A percentile compares a stretch with the other conserved stretches of the same genome.
Conservation (phyloP, 306 rosid genomes). For the Lotus japonicus region DNA sequence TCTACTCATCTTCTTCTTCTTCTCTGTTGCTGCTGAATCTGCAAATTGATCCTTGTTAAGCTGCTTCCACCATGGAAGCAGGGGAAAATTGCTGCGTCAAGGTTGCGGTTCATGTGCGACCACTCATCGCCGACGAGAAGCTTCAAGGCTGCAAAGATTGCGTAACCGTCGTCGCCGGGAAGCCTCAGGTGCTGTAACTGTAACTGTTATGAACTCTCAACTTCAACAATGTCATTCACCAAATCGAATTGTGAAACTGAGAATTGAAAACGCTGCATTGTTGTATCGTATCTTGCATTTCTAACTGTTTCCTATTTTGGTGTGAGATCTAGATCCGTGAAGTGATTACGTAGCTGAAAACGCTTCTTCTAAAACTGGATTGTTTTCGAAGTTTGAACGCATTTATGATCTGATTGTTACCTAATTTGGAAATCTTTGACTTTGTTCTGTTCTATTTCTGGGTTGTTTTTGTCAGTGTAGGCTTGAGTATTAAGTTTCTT, state of each 20-base stretch:
- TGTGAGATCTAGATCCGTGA: conserved; percentile 43
- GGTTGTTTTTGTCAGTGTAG: not conserved
- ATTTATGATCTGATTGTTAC: conserved; percentile 30
- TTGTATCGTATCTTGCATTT: conserved; percentile 5
- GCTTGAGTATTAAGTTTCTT: conserved; percentile 11
- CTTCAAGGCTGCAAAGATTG: conserved; percentile 98
- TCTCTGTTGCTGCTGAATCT: not conserved
- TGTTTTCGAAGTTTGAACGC: conserved; percentile 10
- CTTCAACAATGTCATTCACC: conserved; percentile 1
- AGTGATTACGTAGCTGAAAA: conserved; percentile 10
- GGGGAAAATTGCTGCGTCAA: conserved; percentile 93
- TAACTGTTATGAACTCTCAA: not conserved
- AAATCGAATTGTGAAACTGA: not conserved
- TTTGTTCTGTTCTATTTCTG: conserved; percentile 13
- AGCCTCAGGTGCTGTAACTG: conserved; percentile 80
- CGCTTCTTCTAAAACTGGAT: conserved; percentile 2
- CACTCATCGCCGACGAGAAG: conserved; percentile 90
- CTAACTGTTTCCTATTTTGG: conserved; percentile 12
- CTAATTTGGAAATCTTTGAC: conserved; percentile 13
- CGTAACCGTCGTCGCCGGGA: conserved; percentile 76
- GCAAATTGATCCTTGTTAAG: conserved; percentile 6
- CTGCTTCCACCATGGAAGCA: conserved; percentile 63
- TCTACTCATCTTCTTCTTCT: not conserved
- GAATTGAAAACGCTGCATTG: conserved; percentile 10
- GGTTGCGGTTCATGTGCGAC: conserved; percentile 94